Conservation (phyloP, 176 grass and related monocot species). For the Cymbopogon citratus region DNA sequence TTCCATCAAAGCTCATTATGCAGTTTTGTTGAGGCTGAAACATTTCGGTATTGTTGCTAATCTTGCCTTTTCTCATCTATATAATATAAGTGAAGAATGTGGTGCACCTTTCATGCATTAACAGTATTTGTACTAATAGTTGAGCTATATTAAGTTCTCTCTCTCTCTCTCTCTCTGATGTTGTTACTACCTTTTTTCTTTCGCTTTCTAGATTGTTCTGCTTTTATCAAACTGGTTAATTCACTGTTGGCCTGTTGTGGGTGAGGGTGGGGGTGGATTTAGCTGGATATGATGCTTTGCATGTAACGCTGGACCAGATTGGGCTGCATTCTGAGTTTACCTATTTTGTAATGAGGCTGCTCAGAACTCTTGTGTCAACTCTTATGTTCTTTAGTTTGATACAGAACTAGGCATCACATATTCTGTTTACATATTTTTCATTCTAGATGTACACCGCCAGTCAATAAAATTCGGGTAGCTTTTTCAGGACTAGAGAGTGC, state of each 20-base stretch:
- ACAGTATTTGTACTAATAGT: neutral
- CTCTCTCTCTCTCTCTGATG: too few species aligned
- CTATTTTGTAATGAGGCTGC: neutral
- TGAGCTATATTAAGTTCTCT: neutral
- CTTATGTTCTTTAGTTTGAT: too few species aligned
- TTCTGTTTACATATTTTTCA: too few species aligned
- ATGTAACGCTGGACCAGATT: neutral
- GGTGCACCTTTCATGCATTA: neutral
- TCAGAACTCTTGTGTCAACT: too few species aligned
- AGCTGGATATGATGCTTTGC: neutral
- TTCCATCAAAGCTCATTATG: constrained; percentile 1
- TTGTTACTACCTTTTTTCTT: neutral
- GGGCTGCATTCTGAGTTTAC: neutral
- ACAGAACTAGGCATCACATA: too few species aligned
- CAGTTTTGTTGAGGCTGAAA: neutral
- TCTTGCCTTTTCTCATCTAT: neutral
- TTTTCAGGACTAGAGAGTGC: too few species aligned
- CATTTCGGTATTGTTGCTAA: neutral
- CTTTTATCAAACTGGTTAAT: neutral
- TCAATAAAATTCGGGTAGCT: too few species aligned
- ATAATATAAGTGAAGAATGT: neutral
- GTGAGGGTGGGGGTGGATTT: neutral
- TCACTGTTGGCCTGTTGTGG: neutral
- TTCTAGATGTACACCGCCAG: too few species aligned
- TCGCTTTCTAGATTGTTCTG: neutral